phyloP scores from a whole-genome alignment of 768 basidiomycete genomes.

The Suillus discolor region DNA sequence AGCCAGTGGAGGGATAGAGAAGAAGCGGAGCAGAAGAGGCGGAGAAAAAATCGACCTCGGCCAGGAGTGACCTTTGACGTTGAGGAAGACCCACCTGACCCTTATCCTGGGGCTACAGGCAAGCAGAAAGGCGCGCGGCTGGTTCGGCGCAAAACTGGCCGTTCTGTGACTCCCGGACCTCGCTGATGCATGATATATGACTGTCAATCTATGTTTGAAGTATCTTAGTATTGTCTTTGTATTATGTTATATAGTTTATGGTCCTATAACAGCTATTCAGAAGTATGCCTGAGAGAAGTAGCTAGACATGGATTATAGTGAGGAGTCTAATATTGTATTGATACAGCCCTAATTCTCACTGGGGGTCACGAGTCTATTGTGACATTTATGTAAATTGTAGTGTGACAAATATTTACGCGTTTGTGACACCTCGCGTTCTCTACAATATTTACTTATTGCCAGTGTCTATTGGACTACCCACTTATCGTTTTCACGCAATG shows the following conservation, averaged over 20 bases:
- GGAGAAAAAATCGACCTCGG: constrained; percentile 40
- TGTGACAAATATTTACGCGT: constrained; percentile 7
- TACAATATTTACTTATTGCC: no score
- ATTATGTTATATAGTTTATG: constrained; percentile 3
- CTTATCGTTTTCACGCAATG: constrained; percentile 17
- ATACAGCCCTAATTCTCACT: no score
- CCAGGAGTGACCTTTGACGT: constrained; percentile 72
- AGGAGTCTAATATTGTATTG: no score
- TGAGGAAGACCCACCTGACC: constrained; percentile 53
- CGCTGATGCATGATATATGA: constrained; percentile 6
- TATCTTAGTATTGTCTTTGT: constrained; percentile 2
- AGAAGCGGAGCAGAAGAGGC: constrained; percentile 50
- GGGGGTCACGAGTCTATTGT: background rate
- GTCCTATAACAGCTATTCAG: no score
- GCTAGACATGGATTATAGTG: no score
- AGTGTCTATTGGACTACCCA: no score
- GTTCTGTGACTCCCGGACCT: constrained; percentile 27
- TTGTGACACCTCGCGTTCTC: constrained; percentile 8
- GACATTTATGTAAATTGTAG: background rate
- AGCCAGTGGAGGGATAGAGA: constrained; percentile 72
- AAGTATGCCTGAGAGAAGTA: no score
- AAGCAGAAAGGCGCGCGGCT: constrained; percentile 27
- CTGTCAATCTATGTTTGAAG: background rate
- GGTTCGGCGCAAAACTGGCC: constrained; percentile 33
- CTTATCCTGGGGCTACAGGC: constrained; percentile 23